Base-by-base conservation (phyloP, 2,329 filamentous ascomycete genomes). In the Nannizzia gypsea region DNA sequence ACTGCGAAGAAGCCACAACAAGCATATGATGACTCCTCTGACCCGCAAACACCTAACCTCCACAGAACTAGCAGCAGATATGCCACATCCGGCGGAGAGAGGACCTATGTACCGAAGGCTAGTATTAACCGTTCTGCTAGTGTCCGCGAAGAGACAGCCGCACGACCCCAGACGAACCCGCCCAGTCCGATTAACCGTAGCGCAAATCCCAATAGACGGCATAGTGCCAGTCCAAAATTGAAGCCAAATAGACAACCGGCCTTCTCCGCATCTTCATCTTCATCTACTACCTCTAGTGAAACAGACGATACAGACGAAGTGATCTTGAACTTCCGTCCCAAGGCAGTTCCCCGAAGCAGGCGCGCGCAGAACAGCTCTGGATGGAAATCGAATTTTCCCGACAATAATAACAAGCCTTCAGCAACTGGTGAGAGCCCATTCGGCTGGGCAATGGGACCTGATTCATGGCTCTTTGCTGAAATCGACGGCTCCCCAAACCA, bases 31-130 rank as follows among this genome's bases (percentile, higher is more conserved):
- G 69, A 69, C 15, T 34, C 34, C 2, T 13, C 56, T 3, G 26
- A 54, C 24, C 34, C 57, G 13, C 42, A 38, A 40, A 60, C 60
- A 9, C 60, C 60, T 26, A 64, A 81, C 69, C 67, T 75, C 70
- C 56, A 81, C 76, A 77, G 82, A 46, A 71, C 74, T 6, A 76
- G 81, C 55, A 80, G 79, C 22, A 78, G 77, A 48, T 85, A 85
- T 67, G 77, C 79, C 13, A 75, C 74, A 3, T 69, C 74, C 31
- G 75, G 77, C 59, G 82, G 82, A 34, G 82, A 85, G 67, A 81
- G 76, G 64, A 84, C 79, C 0, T 80, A 80, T 59, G 76, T 83
- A 65, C 77, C 77, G 42, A 77, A 74, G 61, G 73, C 80, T 36
- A 76, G 76, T 15, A 64, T 83, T 6, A 74, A 76, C 50, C 76